phyloP scores from a whole-genome alignment of 2,329 filamentous ascomycete genomes.

The Huntiella bhutanensis region DNA sequence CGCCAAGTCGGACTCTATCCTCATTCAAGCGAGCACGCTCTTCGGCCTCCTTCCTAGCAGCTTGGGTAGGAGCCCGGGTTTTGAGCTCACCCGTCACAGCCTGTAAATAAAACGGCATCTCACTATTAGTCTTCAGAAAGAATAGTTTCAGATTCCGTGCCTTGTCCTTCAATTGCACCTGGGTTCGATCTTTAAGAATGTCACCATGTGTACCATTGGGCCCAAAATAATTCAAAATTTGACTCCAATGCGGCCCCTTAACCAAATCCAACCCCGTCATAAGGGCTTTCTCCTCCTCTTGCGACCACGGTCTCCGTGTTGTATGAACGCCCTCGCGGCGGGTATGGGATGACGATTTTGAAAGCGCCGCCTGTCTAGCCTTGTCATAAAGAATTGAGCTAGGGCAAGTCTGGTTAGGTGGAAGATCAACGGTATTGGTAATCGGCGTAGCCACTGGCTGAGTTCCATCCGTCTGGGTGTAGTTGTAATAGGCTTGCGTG shows the following conservation, averaged over 20 bases:
- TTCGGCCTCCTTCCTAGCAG: conserved; percentile 49
- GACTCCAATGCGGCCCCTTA: conserved; percentile 82
- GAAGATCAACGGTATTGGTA: conserved; percentile 20
- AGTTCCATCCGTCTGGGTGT: conserved; percentile 4
- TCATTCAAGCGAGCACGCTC: conserved; percentile 34
- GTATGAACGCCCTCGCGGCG: conserved; percentile 38
- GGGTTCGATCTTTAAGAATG: conserved; percentile 70
- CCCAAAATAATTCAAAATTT: conserved; percentile 72
- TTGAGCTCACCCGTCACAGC: conserved; percentile 81
- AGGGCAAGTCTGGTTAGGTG: conserved; percentile 36
- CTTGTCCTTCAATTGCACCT: conserved; percentile 86
- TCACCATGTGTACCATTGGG: conserved; percentile 61
- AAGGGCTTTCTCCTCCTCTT: conserved; percentile 74
- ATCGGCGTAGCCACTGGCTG: conserved; percentile 3
- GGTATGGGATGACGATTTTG: conserved; percentile 35
- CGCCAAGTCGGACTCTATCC: conserved; percentile 39
- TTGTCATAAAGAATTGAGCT: conserved; percentile 38
- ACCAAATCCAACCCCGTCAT: conserved; percentile 79
- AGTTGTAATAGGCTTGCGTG: conserved; percentile 9
- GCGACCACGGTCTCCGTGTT: conserved; percentile 64
- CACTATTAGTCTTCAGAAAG: conserved; percentile 78
- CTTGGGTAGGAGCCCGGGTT: conserved; percentile 59
- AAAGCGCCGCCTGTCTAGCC: conserved; percentile 38
- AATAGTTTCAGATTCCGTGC: conserved; percentile 78
- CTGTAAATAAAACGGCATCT: conserved; percentile 74